phyloP scores from a whole-genome alignment of 208 protist species.

The Trypanosoma theileri region DNA sequence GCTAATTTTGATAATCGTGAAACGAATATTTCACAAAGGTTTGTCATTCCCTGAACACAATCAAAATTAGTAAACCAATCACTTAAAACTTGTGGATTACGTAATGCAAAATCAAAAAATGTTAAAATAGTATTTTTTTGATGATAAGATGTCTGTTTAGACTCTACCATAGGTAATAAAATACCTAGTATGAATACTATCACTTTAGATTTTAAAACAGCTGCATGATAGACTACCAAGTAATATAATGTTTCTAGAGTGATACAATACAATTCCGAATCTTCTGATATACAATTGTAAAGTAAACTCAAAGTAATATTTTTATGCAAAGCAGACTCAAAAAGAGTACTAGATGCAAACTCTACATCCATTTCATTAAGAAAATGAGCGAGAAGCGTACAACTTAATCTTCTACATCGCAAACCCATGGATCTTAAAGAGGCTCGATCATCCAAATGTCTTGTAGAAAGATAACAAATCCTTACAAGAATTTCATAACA shows the following conservation, averaged over 20 bases:
- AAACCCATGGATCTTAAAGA: constrained; percentile 1
- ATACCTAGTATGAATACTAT: constrained; percentile 17
- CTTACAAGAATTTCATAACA: not conserved
- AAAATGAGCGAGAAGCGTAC: constrained; percentile 6
- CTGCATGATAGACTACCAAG: not conserved
- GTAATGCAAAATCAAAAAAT: constrained; percentile 18
- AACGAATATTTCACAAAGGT: constrained; percentile 17
- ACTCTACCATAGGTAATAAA: constrained; percentile 20
- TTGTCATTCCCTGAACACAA: constrained; percentile 15
- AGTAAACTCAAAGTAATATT: constrained; percentile 9
- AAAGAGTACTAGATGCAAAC: constrained; percentile 7
- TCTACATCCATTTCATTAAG: not conserved
- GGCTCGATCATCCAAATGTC: not conserved
- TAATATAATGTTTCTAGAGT: constrained; percentile 1
- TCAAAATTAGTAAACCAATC: constrained; percentile 34
- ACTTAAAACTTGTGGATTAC: constrained; percentile 14
- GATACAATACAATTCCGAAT: constrained; percentile 3
- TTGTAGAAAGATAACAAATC: not conserved
- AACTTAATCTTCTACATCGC: constrained; percentile 9
- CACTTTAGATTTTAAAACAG: constrained; percentile 22
- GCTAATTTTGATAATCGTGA: constrained; percentile 19
- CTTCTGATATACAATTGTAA: constrained; percentile 10
- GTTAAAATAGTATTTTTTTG: constrained; percentile 20
- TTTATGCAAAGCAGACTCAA: constrained; percentile 6
- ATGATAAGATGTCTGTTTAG: constrained; percentile 8